phyloP scores from a whole-genome alignment of 148 eudicot species.

The Mesembryanthemum crystallinum region DNA sequence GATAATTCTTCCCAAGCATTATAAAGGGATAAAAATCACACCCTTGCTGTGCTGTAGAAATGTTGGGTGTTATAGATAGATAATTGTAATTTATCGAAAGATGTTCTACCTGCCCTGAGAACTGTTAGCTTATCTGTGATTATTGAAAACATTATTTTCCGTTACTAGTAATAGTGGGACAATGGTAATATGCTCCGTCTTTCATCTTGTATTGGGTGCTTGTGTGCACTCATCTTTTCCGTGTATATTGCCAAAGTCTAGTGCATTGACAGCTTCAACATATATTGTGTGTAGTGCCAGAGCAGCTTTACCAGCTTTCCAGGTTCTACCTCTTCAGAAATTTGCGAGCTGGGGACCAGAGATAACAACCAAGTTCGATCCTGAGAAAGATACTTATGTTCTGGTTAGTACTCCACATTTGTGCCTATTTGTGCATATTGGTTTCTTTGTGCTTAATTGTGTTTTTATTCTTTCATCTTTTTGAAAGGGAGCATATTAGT shows the following conservation, averaged over 20 bases:
- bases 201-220: not conserved
- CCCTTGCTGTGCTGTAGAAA: no score
- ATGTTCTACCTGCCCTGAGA: not conserved
- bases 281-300: conserved; percentile 42
- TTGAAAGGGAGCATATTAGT: not conserved
- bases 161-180: not conserved
- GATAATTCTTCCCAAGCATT: not conserved
- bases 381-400: conserved; percentile 82
- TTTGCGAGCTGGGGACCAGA: conserved; percentile 95
- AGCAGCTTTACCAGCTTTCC: conserved; percentile 82
- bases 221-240: not conserved
- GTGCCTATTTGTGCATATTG: not conserved
- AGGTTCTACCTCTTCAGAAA: conserved; percentile 87
- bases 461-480: no score
- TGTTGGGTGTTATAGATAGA: no score
- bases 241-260: not conserved
- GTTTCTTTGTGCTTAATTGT: not conserved
- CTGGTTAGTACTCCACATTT: conserved; percentile 45
- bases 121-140: not conserved
- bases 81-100: no score
- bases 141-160: not conserved
- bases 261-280: not conserved
- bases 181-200: not conserved
- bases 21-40: no score
- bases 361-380: conserved; percentile 68